Percentiles rank a stretch among this genome's conserved stretches.
Conservation (phyloP, 1,284 basidiomycete genomes). For the Cryptococcus maquisensis region DNA sequence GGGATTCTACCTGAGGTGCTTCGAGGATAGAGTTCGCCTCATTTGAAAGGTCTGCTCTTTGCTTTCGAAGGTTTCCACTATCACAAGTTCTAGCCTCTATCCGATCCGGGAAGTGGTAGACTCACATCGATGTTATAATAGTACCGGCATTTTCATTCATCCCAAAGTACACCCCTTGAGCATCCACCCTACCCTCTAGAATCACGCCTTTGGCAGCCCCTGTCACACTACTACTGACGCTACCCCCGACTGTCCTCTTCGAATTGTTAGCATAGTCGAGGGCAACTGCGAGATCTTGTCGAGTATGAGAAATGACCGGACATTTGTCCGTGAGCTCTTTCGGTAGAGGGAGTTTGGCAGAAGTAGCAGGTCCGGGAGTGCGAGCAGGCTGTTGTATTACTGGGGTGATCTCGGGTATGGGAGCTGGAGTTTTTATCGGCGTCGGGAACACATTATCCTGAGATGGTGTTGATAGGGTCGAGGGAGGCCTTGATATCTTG, state of each 20-base stretch:
- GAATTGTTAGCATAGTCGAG: slow-evolving; percentile 37
- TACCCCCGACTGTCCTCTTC: slow-evolving; percentile 28
- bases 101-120: background rate
- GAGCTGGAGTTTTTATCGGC: too few relatives aligned
- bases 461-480: too few relatives aligned
- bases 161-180: slow-evolving; percentile 31
- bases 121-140: slow-evolving; percentile 35
- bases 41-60: slow-evolving; percentile 3
- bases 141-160: slow-evolving; percentile 26
- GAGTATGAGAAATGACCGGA: slow-evolving; percentile 41
- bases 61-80: slow-evolving; percentile 14
- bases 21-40: slow-evolving; percentile 4
- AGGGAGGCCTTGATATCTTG: too few relatives aligned
- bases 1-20: slow-evolving; percentile 28
- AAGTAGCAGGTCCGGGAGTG: too few relatives aligned
- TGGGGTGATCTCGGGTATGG: too few relatives aligned
- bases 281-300: slow-evolving; percentile 26
- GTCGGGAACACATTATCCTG: too few relatives aligned
- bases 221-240: slow-evolving; percentile 35
- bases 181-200: slow-evolving; percentile 32
- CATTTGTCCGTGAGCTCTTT: slow-evolving; percentile 2
- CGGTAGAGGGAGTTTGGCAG: too few relatives aligned
- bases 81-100: background rate
- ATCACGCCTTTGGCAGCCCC: slow-evolving; percentile 41
- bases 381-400: too few relatives aligned